A percentile compares a stretch with the other conserved stretches of the same genome.
Evolutionary conservation across 768 basidiomycete genomes (phyloP).

Genomic region (Pleurotus pulmonarius): DNA sequence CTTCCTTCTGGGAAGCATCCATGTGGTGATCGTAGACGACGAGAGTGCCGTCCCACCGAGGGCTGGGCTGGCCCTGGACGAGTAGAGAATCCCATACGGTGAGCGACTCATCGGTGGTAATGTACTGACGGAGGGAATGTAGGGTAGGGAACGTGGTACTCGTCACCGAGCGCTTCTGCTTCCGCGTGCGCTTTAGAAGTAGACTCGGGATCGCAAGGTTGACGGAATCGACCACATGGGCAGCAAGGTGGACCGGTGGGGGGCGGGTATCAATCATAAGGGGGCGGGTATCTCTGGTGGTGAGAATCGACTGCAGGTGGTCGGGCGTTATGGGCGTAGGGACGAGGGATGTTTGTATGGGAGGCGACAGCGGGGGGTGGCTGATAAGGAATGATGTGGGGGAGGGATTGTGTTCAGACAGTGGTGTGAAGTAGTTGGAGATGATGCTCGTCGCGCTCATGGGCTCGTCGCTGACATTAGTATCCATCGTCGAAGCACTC

Average conservation of each 20-base stretch:
- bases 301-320: conserved; percentile 42
- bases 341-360: conserved; percentile 7
- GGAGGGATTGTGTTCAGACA: conserved; percentile 25
- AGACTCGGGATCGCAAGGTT: conserved; percentile 89
- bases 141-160: conserved; percentile 63
- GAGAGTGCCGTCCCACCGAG: conserved; percentile 70
- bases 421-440: conserved; percentile 51
- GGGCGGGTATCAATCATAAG: conserved; percentile 84
- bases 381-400: not conserved
- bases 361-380: conserved; percentile 1
- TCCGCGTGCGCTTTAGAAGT: conserved; percentile 81
- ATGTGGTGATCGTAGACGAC: conserved; percentile 79
- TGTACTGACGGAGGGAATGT: conserved; percentile 71
- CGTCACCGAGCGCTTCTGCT: conserved; percentile 30
- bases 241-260: conserved; percentile 56
- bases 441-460: conserved; percentile 23
- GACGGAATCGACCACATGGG: conserved; percentile 65
- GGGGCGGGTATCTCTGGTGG: conserved; percentile 44
- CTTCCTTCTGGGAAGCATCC: conserved; percentile 59
- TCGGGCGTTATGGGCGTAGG: conserved; percentile 21
- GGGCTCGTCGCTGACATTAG: conserved; percentile 4
- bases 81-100: conserved; percentile 66
- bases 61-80: conserved; percentile 25
- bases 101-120: conserved; percentile 76
- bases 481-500: not conserved